Evolutionary conservation across 2,329 filamentous ascomycete genomes (phyloP), one percentile per base, ranked within the genome.

Genomic region (Sporothrix humicola): DNA sequence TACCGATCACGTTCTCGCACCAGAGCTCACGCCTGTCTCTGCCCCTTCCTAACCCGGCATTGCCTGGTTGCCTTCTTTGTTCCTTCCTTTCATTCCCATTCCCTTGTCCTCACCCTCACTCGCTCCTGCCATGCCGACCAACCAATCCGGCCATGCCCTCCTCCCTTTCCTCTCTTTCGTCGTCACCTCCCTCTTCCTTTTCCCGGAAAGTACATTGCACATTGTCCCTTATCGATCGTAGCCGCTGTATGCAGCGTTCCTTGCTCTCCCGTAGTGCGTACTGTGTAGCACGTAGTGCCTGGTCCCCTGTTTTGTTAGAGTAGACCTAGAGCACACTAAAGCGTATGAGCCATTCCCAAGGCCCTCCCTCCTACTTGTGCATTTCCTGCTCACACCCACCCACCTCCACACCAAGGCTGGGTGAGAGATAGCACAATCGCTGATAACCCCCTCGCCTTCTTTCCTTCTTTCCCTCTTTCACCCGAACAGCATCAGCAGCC

Each of bases 401-500:
- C 42, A 26, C 61, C 42, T 48, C 61, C 23, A 20, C 23, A 20
- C 58, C 17, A 46, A 46, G 37, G 37, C 42, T 26, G n/a, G 17
- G 15, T 12, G 2, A 37, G 26, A 59, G 56, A 59, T 37, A 59
- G 54, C 23, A 26, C 56, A 59, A 15, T 37, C 13, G 26, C 56
- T 37, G 56, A 59, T 31, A 59, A n/a, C 52, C 56, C 44, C 61
- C 61, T 10, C 52, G 15, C 42, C 42, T 42, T 44, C n/a, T 56
- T 54, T 26, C 46, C 65, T 9, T 9, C 8, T 37, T 52, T 52
- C 31, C 66, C 66, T 69, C 48, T 23, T 50, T 69, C 66, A 54
- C 66, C 66, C 65, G 61, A 63, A 48, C 61, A 13, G 42, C 65
- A 69, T 69, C 65, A 69, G 46, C 65, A 69, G 46, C 46, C 65